Evolutionary conservation across 495 filamentous ascomycete genomes (phyloP).

Genomic region (Aspergillus indologenus): DNA sequence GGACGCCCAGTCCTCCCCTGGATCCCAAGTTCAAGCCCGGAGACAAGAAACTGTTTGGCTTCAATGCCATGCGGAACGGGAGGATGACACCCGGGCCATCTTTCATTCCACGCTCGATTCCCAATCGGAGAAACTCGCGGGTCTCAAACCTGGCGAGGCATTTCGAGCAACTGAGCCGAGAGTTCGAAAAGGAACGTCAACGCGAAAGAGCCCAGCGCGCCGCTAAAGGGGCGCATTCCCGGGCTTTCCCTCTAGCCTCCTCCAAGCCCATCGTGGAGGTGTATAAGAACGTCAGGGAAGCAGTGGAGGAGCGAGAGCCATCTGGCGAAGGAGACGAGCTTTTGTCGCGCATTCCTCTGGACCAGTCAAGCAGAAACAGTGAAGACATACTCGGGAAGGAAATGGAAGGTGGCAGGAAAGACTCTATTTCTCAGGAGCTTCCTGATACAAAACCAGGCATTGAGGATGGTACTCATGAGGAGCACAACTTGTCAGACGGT

Average conservation of each 20-base stretch:
- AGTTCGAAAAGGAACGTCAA: conserved; percentile 92
- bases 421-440: conserved; percentile 21
- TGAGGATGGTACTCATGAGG: conserved; percentile 47
- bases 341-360: conserved; percentile 24
- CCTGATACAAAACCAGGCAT: conserved; percentile 45
- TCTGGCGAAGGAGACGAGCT: conserved; percentile 60
- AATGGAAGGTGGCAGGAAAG: conserved; percentile 18
- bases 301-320: conserved; percentile 79
- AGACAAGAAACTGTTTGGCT: conserved; percentile 69
- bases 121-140: conserved; percentile 61
- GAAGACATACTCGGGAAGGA: conserved; percentile 28
- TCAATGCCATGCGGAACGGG: conserved; percentile 57
- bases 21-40: conserved; percentile 40
- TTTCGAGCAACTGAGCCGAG: conserved; percentile 92
- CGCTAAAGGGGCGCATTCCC: conserved; percentile 73
- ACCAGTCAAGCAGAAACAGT: conserved; percentile 28
- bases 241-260: conserved; percentile 85
- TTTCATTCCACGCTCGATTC: conserved; percentile 84
- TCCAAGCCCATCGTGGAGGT: conserved; percentile 95
- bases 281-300: conserved; percentile 87
- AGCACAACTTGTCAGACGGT: conserved; percentile 59
- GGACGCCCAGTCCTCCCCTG: conserved; percentile 20
- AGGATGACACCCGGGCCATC: conserved; percentile 63
- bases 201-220: conserved; percentile 79
- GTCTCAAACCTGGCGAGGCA: conserved; percentile 89